phyloP scores from a whole-genome alignment of 495 filamentous ascomycete species.

The Neurospora sp. region DNA sequence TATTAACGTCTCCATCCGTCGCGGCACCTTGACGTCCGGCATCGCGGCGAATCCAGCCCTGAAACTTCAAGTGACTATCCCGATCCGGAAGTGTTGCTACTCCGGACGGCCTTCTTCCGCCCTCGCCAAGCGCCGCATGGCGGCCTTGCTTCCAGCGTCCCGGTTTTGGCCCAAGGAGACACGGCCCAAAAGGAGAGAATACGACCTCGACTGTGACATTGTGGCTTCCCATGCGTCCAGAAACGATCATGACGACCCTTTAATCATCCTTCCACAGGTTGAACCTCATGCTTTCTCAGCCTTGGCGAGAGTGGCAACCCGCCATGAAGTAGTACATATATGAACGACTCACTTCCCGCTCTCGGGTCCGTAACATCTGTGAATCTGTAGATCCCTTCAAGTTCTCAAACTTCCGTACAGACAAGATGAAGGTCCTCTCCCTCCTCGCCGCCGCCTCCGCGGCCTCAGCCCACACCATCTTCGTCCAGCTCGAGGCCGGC shows the following conservation, averaged over 20 bases:
- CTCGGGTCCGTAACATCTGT: not conserved
- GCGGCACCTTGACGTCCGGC: not conserved
- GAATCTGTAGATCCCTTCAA: not conserved
- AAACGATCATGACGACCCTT: not conserved
- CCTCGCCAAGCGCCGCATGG: not conserved
- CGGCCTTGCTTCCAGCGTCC: not conserved
- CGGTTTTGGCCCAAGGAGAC: not conserved
- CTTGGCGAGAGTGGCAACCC: not conserved
- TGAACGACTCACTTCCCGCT: not conserved
- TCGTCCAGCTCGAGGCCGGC: constrained; percentile 36
- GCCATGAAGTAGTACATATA: not conserved
- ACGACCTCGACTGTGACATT: not conserved
- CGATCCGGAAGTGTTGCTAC: not conserved
- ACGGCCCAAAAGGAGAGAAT: not conserved
- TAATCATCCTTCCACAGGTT: not conserved
- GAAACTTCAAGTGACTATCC: not conserved
- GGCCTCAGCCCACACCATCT: constrained; percentile 46
- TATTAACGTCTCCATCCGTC: not conserved
- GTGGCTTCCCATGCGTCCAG: not conserved
- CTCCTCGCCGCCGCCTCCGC: constrained; percentile 23
- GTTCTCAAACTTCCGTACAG: not conserved
- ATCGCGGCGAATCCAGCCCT: not conserved
- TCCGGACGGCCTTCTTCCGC: not conserved
- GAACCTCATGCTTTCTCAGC: not conserved
- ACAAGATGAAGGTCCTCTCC: constrained; percentile 18